These are phyloP conservation scores for Aurantiochytrium sp. DNA, from an alignment of 108 stramenopile species.

Conservation along the genomic window DNA sequence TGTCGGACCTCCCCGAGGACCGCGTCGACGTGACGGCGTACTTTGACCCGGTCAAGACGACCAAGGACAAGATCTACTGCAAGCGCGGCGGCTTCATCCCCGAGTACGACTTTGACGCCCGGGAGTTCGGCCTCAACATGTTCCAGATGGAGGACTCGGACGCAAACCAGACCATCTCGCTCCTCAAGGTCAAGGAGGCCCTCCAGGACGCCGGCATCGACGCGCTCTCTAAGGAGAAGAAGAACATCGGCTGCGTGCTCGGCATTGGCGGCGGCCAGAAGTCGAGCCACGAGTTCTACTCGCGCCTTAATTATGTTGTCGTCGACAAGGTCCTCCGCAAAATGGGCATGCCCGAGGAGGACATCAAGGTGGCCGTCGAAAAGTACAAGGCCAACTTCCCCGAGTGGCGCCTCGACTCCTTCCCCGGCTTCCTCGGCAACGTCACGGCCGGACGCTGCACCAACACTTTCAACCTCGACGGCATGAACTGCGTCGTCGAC, in stretches of 20 bases:
- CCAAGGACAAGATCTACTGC: conserved; percentile 20
- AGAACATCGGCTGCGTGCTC: conserved; percentile 1
- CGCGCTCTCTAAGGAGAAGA: neutral
- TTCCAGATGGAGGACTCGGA: conserved; percentile 2
- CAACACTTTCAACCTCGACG: conserved; percentile 8
- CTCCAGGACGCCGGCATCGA: conserved; percentile 14
- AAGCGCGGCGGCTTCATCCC: neutral
- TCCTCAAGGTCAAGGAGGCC: conserved; percentile 19
- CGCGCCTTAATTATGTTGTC: conserved; percentile 3
- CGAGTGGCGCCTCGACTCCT: conserved; percentile 14
- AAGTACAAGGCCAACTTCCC: conserved; percentile 23
- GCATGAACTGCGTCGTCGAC: conserved; percentile 1
- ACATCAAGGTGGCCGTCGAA: neutral
- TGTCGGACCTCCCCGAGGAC: neutral
- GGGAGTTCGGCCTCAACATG: conserved; percentile 10
- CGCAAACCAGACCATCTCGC: conserved; percentile 1
- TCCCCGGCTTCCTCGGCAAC: neutral
- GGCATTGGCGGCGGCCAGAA: neutral
- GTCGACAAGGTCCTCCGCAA: conserved; percentile 3
- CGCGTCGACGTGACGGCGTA: conserved; percentile 8
- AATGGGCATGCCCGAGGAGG: conserved; percentile 12
- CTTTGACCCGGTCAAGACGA: conserved; percentile 5
- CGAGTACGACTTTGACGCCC: conserved; percentile 15
- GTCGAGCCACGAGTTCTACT: conserved; percentile 18
- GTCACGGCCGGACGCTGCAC: neutral